Base-by-base conservation (phyloP, 495 filamentous ascomycete species). In the Hypoxylon rickii region DNA sequence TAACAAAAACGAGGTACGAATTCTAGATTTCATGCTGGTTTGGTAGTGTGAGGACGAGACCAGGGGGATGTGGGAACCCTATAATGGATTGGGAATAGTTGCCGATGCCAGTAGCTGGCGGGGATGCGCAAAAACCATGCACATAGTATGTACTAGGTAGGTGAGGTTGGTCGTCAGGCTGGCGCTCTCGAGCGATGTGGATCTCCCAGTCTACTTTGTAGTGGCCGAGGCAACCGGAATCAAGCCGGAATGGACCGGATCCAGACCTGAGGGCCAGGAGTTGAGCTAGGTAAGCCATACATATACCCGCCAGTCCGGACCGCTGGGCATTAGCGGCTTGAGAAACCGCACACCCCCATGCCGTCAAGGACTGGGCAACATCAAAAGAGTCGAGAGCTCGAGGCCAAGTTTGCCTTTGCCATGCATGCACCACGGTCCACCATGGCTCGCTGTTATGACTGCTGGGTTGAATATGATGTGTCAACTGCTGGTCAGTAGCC, bases 251-350 rank as follows among this genome's bases (percentile, higher is more conserved):
- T 56, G 21, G 42, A 57, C 58, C 43, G 42, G 2, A 18, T 36
- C 37, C 8, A 40, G 21, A 31, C 36, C 45, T 50, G 45, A 38
- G 38, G 21, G 24, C 19, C 44, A 51, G 44, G 39, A 36, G 34
- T 51, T 38, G 47, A 43, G n/a, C 43, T 52, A 48, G 24, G n/a
- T n/a, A 34, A 34, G 32, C 8, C 24, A 12, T n/a, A n/a, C n/a
- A n/a, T 7, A 18, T 17, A 41, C 43, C 48, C 59, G 53, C 39
- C 22, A 57, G 39, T 53, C 48, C 49, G 59, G 59, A 48, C 53
- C 58, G 59, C 44, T 40, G 22, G 39, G 26, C 46, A 33, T 43
- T 55, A 52, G 31, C 21, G 34, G n/a, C n/a, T n/a, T n/a, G n/a
- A n/a, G n/a, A n/a, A n/a, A n/a, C n/a, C 16, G 42, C 44, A 49